A percentile compares a stretch with the other conserved stretches of the same genome.
Evolutionary conservation across 83 land plant species (phyloP).

Genomic region (Picea abies): DNA sequence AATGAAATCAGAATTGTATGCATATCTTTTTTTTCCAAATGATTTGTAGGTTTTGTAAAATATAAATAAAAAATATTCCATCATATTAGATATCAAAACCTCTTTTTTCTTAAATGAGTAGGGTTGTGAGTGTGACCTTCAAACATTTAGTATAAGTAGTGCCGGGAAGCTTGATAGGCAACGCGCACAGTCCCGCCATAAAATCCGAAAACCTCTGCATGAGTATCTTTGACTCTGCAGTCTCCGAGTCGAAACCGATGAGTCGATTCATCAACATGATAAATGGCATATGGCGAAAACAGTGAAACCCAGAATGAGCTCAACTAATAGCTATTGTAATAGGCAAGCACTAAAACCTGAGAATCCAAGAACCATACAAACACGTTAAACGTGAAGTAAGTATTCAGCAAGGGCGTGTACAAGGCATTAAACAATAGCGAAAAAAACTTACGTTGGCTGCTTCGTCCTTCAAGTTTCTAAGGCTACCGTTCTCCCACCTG

Average conservation of each 20-base stretch:
- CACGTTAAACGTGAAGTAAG: no score
- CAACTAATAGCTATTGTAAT: no score
- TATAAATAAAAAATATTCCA: no score
- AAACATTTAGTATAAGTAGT: conserved; percentile 6
- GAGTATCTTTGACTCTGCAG: neutral
- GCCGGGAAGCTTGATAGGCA: conserved; percentile 16
- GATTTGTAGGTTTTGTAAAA: no score
- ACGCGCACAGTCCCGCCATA: neutral
- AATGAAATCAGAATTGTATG: no score
- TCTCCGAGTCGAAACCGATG: neutral
- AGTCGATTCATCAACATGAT: conserved; percentile 14
- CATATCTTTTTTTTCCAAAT: no score
- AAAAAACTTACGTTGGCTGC: neutral
- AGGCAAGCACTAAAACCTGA: no score
- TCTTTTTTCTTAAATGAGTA: no score
- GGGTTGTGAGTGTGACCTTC: neutral
- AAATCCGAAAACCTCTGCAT: conserved; percentile 2
- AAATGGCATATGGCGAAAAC: conserved; percentile 1
- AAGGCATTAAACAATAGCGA: no score
- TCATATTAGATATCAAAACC: no score
- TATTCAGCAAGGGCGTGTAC: no score
- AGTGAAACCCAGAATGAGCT: neutral
- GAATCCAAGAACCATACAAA: no score
- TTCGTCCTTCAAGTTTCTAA: conserved; percentile 4
- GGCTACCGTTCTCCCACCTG: conserved; percentile 1